Percentiles rank a stretch among this genome's conserved stretches.
Evolutionary conservation across 257 asterid genomes (phyloP).

Genomic region (Echites panduratus): DNA sequence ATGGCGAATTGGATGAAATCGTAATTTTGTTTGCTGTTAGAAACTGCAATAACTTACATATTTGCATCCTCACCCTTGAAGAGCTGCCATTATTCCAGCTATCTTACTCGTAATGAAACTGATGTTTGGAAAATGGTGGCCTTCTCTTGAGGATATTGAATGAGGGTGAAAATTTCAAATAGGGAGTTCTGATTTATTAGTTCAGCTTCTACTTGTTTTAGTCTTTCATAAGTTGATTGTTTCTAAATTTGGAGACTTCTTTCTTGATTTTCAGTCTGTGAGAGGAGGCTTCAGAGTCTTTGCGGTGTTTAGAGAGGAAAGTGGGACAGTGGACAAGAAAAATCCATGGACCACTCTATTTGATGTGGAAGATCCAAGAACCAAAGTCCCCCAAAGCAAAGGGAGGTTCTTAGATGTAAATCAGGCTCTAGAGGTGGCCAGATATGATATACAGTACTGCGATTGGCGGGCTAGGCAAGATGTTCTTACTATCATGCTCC

Average conservation of each 20-base stretch:
- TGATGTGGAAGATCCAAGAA: slow-evolving; percentile 88
- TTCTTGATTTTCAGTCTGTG: slow-evolving; percentile 39
- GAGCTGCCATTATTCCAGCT: background rate
- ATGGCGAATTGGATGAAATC: background rate
- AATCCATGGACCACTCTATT: slow-evolving; percentile 66
- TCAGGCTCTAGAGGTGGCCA: slow-evolving; percentile 86
- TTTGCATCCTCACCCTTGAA: background rate
- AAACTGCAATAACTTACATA: background rate
- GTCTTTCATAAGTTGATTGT: slow-evolving; percentile 17
- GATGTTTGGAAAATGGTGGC: background rate
- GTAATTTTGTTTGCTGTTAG: background rate
- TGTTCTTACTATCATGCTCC: slow-evolving; percentile 81
- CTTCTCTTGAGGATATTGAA: background rate
- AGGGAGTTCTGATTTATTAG: background rate
- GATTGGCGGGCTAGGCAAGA: slow-evolving; percentile 99
- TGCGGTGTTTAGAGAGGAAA: slow-evolving; percentile 70
- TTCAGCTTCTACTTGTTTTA: background rate
- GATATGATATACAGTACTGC: slow-evolving; percentile 81
- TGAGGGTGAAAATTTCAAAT: background rate
- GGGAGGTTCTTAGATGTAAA: slow-evolving; percentile 72
- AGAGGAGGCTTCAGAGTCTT: slow-evolving; percentile 65
- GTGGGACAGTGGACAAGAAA: slow-evolving; percentile 47
- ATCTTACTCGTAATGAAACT: background rate
- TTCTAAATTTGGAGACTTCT: background rate
- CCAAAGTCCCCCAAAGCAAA: slow-evolving; percentile 63